Evolutionary conservation across 2,329 filamentous ascomycete genomes (phyloP).

Genomic region (Curvularia sp.): DNA sequence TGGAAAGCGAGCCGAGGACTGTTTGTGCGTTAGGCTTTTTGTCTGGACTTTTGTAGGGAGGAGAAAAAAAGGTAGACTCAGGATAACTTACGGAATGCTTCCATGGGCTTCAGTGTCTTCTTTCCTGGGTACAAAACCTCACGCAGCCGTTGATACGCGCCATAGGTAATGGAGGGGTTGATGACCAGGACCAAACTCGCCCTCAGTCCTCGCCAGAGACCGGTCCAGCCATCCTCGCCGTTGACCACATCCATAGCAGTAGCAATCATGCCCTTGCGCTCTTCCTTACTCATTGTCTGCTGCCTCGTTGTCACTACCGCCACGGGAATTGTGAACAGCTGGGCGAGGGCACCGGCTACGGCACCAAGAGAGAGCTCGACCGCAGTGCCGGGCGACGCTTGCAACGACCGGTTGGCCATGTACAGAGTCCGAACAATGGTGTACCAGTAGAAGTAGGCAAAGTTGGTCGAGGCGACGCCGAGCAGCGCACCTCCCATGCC

Average conservation of each 20-base stretch:
- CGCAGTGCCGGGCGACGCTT: conserved; percentile 75
- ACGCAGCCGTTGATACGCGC: conserved; percentile 89
- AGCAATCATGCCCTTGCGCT: conserved; percentile 84
- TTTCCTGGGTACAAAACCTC: conserved; percentile 79
- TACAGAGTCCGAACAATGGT: conserved; percentile 86
- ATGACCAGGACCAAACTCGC: conserved; percentile 94
- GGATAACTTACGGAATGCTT: conserved; percentile 82
- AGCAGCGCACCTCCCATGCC: conserved; percentile 86
- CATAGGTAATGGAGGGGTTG: conserved; percentile 97
- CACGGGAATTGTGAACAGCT: conserved; percentile 95
- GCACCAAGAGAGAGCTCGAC: conserved; percentile 86
- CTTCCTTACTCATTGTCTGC: conserved; percentile 85
- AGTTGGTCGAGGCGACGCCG: conserved; percentile 96
- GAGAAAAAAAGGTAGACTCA: neutral
- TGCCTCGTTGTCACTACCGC: conserved; percentile 95
- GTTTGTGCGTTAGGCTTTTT: conserved; percentile 17
- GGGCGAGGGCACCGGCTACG: conserved; percentile 85
- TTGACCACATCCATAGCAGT: conserved; percentile 89
- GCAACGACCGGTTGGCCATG: conserved; percentile 63
- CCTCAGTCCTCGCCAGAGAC: conserved; percentile 94
- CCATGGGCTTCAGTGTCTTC: conserved; percentile 76
- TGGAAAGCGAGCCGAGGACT: conserved; percentile 94
- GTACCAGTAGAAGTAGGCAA: conserved; percentile 99
- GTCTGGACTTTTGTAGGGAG: neutral
- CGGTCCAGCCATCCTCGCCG: conserved; percentile 86